Evolutionary conservation across 352 stramenopile species (phyloP).

Genomic region (Thraustotheca clavata): DNA sequence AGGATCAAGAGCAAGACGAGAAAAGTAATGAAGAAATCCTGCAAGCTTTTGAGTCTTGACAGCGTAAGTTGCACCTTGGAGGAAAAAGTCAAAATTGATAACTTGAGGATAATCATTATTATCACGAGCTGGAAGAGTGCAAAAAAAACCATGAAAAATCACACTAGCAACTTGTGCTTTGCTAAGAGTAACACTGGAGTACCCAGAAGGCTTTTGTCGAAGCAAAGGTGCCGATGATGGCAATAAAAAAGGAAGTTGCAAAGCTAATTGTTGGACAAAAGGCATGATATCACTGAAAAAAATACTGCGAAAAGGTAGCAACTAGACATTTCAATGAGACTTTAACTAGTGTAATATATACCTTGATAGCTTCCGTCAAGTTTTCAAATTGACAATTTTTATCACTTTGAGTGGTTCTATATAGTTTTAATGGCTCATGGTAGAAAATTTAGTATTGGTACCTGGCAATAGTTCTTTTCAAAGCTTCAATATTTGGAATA

Average conservation of each 20-base stretch:
- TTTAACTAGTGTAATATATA: neutral
- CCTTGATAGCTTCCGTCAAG: constrained; percentile 2
- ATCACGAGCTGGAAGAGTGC: constrained; percentile 46
- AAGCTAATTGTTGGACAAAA: constrained; percentile 37
- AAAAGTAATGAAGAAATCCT: constrained; percentile 15
- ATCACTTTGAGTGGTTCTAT: too few species aligned
- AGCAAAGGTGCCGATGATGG: constrained; percentile 30
- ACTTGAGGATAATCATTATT: constrained; percentile 5
- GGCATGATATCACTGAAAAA: constrained; percentile 47
- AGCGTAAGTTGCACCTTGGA: neutral
- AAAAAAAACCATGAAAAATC: constrained; percentile 51
- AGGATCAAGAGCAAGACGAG: neutral
- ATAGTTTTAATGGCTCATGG: neutral
- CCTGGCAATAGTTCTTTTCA: constrained; percentile 34
- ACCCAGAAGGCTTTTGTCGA: neutral
- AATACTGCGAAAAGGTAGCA: constrained; percentile 25
- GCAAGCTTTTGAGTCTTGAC: constrained; percentile 5
- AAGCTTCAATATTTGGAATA: constrained; percentile 31
- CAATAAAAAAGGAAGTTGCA: constrained; percentile 47
- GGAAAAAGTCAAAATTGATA: neutral
- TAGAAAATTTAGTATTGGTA: constrained; percentile 23
- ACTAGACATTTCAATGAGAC: constrained; percentile 27
- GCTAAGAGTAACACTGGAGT: constrained; percentile 27
- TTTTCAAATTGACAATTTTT: too few species aligned
- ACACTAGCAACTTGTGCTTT: constrained; percentile 41